Evolutionary conservation across 768 basidiomycete genomes (phyloP).

Genomic region (Macrolepiota fuliginosa): DNA sequence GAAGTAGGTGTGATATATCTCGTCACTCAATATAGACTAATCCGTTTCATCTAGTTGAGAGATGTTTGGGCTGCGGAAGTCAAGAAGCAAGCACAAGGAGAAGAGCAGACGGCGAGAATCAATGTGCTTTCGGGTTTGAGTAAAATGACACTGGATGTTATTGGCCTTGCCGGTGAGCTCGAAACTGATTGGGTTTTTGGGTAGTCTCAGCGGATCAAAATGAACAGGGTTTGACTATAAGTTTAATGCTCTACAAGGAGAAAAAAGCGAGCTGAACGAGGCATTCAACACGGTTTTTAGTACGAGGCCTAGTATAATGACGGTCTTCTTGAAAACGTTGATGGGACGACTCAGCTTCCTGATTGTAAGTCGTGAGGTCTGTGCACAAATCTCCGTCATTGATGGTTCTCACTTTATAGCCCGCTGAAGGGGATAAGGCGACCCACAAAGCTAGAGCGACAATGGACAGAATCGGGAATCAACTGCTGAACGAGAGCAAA

Average conservation of each 20-base stretch:
- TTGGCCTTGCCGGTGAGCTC: constrained; percentile 47
- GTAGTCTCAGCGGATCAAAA: not conserved
- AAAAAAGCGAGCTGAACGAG: constrained; percentile 47
- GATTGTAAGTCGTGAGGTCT: not conserved
- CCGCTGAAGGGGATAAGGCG: constrained; percentile 26
- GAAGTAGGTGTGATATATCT: constrained; percentile 30
- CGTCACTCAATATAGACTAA: not conserved
- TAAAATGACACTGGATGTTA: constrained; percentile 70
- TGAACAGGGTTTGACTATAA: constrained; percentile 31
- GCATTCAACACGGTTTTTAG: constrained; percentile 53
- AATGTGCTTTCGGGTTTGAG: constrained; percentile 66
- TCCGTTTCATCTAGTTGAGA: constrained; percentile 35
- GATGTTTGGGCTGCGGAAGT: constrained; percentile 40
- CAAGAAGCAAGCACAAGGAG: constrained; percentile 16
- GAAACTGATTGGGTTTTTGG: not conserved
- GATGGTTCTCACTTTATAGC: constrained; percentile 20
- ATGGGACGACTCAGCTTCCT: constrained; percentile 29
- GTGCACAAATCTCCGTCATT: no score
- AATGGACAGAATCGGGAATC: constrained; percentile 48
- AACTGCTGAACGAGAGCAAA: constrained; percentile 52
- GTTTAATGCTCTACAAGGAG: constrained; percentile 28
- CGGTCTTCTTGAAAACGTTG: constrained; percentile 27
- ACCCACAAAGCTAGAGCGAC: constrained; percentile 31
- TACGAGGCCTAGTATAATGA: constrained; percentile 33
- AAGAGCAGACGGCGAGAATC: constrained; percentile 29